phyloP scores from a whole-genome alignment of 345 rosid species.

The Psidium guajava region DNA sequence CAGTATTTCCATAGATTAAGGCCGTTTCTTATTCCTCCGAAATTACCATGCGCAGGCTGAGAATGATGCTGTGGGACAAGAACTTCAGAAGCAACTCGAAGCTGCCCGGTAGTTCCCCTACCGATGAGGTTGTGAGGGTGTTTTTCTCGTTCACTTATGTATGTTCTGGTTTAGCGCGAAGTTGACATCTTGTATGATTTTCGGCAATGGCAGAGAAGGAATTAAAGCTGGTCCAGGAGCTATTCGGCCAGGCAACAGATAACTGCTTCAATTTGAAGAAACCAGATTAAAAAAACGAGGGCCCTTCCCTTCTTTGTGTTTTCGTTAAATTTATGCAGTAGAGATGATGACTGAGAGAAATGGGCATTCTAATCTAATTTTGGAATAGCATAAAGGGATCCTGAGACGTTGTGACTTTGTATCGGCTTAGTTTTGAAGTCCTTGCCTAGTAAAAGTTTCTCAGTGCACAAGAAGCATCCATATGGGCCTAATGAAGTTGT shows the following conservation, averaged over 20 bases:
- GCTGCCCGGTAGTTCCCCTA: constrained; percentile 51
- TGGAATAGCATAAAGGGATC: neutral
- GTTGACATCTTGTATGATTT: neutral
- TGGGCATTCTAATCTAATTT: neutral
- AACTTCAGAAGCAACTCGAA: constrained; percentile 85
- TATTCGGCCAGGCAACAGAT: constrained; percentile 72
- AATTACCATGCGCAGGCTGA: constrained; percentile 34
- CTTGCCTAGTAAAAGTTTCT: neutral
- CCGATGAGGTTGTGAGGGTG: neutral
- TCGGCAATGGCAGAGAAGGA: constrained; percentile 53
- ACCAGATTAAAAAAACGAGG: constrained; percentile 26
- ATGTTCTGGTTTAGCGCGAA: neutral
- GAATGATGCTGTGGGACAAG: constrained; percentile 74
- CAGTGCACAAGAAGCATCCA: neutral
- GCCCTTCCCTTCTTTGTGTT: neutral
- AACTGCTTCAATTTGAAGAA: constrained; percentile 78
- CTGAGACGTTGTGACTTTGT: neutral
- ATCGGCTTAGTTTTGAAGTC: neutral
- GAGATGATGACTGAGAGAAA: neutral
- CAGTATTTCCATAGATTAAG: neutral
- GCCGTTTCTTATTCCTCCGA: neutral
- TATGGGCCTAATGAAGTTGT: neutral
- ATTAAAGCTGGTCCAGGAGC: constrained; percentile 69
- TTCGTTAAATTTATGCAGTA: neutral
- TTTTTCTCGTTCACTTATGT: neutral